A percentile compares a stretch with the other conserved stretches of the same genome.
phyloP scores from a whole-genome alignment of 2,329 filamentous ascomycete genomes.

The Laburnicola sp. region DNA sequence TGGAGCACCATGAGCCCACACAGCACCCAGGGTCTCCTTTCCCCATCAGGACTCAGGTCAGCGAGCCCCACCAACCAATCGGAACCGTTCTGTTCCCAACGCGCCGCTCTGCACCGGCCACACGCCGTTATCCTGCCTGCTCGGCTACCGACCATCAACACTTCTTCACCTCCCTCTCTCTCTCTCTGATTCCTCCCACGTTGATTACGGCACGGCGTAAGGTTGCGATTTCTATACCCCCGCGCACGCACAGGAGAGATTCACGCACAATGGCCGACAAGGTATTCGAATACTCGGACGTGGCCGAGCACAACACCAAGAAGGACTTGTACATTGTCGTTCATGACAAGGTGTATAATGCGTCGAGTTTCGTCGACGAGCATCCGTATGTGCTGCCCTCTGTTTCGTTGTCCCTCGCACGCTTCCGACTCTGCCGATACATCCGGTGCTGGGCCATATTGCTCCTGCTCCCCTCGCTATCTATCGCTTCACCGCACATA shows the following conservation, averaged over 20 bases:
- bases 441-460: background rate
- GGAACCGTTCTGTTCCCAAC: background rate
- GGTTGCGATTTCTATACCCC: no score
- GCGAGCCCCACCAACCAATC: background rate
- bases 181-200: background rate
- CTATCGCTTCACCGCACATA: no score
- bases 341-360: constrained; percentile 96
- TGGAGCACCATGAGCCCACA: background rate
- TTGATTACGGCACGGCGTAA: background rate
- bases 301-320: constrained; percentile 60
- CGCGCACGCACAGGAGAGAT: background rate
- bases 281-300: constrained; percentile 48
- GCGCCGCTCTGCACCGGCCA: background rate
- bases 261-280: constrained; percentile 40
- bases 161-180: background rate
- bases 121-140: background rate
- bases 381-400: constrained; percentile 69
- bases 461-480: background rate
- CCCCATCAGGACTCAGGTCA: background rate
- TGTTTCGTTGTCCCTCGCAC: background rate
- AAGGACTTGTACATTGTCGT: constrained; percentile 91
- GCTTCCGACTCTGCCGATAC: background rate
- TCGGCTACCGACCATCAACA: background rate
- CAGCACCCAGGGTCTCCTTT: background rate
- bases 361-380: constrained; percentile 89